Evolutionary conservation across 2,329 filamentous ascomycete species (phyloP), one percentile per base, ranked within the genome.

Genomic region (Claviceps citrina): DNA sequence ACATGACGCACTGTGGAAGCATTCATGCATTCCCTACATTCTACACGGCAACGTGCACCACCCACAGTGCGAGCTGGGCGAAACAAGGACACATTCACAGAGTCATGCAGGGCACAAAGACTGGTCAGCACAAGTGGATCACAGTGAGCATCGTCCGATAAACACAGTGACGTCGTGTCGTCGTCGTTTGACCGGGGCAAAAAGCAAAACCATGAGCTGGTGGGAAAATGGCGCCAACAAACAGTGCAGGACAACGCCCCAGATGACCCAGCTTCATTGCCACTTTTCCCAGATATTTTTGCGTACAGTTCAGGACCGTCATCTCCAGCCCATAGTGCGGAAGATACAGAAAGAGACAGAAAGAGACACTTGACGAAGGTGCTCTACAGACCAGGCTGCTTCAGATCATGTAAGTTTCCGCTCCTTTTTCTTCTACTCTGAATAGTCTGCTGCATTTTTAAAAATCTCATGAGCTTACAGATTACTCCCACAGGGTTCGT

Each of bases 31-130:
- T 10, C 6, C 7, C 3, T 4, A 12, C 5, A 19, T 2, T 4
- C 2, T 5, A 9, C 12, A 2, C 13, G 16, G 1, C 25, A 10
- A 28, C 5, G 31, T 41, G 38, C 26, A 27, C 9, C 43, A 27
- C 1, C 2, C 8, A 48, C 47, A 48, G 52, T 53, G 49, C 40
- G 18, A 18, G 10, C 10, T 12, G 18, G 8, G 16, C 10, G 5
- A 27, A 10, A 39, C 24, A 20, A 18, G 38, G 13, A 13, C 4
- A 5, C 6, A n/a, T n/a, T n/a, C 36, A 16, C 20, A 16, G 18
- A 18, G 36, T 38, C 20, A 25, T 31, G 36, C 19, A 25, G 36
- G 19, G 10, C 6, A 3, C 25, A 12, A 3, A 31, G 24, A 34
- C 7, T 39, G 30, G 31, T 18, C 12, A 27, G 13, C 7, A 15